Evolutionary conservation across 768 basidiomycete species (phyloP).

Genomic region (Podaxis sp.): DNA sequence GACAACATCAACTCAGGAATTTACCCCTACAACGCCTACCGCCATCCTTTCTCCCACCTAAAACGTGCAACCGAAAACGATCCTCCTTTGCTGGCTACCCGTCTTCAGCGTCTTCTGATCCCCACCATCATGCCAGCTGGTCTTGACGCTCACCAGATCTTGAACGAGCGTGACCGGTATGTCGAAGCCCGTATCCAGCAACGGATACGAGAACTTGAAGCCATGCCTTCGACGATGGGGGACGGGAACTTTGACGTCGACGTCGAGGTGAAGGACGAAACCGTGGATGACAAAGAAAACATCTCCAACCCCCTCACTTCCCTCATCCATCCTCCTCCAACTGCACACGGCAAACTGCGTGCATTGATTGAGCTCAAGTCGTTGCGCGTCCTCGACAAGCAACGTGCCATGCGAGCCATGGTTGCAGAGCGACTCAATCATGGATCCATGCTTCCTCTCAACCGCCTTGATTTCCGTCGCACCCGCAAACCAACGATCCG

Average conservation of each 20-base stretch:
- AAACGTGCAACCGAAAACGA: constrained; percentile 59
- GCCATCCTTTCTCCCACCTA: constrained; percentile 78
- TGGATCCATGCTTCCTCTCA: constrained; percentile 83
- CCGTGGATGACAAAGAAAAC: constrained; percentile 42
- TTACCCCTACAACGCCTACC: constrained; percentile 90
- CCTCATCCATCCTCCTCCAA: constrained; percentile 53
- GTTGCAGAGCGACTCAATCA: constrained; percentile 86
- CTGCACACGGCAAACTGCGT: constrained; percentile 76
- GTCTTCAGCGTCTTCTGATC: constrained; percentile 75
- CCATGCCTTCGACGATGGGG: constrained; percentile 74
- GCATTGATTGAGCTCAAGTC: constrained; percentile 93
- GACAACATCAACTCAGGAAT: constrained; percentile 76
- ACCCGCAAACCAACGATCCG: constrained; percentile 81
- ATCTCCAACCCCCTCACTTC: constrained; percentile 26
- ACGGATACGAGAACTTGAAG: constrained; percentile 82
- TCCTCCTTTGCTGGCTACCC: constrained; percentile 61
- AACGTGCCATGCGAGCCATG: constrained; percentile 79
- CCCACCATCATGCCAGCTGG: constrained; percentile 90
- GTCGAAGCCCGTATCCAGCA: constrained; percentile 87
- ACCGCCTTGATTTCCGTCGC: constrained; percentile 88
- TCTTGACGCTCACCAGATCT: constrained; percentile 86
- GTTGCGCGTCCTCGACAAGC: constrained; percentile 85
- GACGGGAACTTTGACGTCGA: constrained; percentile 61
- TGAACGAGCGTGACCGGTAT: constrained; percentile 88
- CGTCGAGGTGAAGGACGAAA: constrained; percentile 31